Evolutionary conservation across 306 rosid species (phyloP), one percentile per base, ranked within the genome.

Genomic region (peach (Prunus persica)): DNA sequence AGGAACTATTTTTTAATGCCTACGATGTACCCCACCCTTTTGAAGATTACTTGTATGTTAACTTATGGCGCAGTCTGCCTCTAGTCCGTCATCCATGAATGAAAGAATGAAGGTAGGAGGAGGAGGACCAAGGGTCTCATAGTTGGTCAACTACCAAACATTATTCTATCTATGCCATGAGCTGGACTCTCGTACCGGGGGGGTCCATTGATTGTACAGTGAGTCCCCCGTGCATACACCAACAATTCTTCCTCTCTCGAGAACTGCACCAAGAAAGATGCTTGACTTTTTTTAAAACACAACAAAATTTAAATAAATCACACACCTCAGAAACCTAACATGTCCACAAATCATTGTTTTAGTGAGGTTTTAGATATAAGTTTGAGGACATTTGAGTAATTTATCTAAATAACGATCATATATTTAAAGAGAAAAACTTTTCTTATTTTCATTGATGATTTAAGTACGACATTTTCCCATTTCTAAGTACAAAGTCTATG

Each of bases 391-490:
- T 24, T 24, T 24, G 25, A 24, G 25, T 24, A 24, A 1, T 24
- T 24, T 24, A 24, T 1, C 25, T 0, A 24, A 56, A 19, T 56
- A 11, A 22, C 6, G 1, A 9, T 20, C 1, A 38, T 8, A 56
- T 2, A 1, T 56, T 3, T 1, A 24, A 24, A 3, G 62, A 56
- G 15, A 11, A 8, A n/a, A 20, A 3, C 52, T n/a, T 20, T 20
- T 8, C 13, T 58, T 22, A 16, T 16, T 15, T 2, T 22, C 9
- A 52, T 22, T 45, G 50, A 4, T 13, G 49, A 19, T 38, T 19
- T 52, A 60, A 16, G 49, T 45, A 62, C 76, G 24, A 47, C 22
- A 55, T 11, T 63, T 64, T 41, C 46, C 77, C 73, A 19, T 54
- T 13, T 25, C 58, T 41, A 51, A 56, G 49, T 43, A 69, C 57